Evolutionary conservation across 352 stramenopile species (phyloP).

Genomic region (Peronospora belbahrii): DNA sequence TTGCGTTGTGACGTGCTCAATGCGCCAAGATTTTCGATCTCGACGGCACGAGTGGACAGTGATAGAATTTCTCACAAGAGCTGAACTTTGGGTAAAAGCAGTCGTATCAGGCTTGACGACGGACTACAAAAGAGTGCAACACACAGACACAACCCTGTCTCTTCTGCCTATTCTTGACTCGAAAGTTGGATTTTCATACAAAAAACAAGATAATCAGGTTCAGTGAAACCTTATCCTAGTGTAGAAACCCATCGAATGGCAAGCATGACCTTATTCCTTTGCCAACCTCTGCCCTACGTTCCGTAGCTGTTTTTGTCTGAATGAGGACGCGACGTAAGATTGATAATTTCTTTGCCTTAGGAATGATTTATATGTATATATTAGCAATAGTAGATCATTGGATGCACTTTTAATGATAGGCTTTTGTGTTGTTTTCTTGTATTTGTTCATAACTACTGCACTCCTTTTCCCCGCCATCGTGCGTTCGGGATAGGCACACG

Average conservation of each 20-base stretch:
- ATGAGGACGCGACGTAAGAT: slow-evolving; percentile 5
- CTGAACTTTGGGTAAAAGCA: slow-evolving; percentile 31
- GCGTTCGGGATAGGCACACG: slow-evolving; percentile 17
- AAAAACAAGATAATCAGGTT: slow-evolving; percentile 16
- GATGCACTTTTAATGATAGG: neutral
- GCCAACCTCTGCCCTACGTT: slow-evolving; percentile 1
- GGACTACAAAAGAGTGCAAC: slow-evolving; percentile 22
- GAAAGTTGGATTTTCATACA: slow-evolving; percentile 16
- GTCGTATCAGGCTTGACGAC: slow-evolving; percentile 35
- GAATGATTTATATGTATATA: slow-evolving; percentile 5
- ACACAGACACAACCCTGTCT: slow-evolving; percentile 15
- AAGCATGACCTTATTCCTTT: slow-evolving; percentile 24
- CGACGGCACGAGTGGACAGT: slow-evolving; percentile 16
- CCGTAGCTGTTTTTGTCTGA: slow-evolving; percentile 9
- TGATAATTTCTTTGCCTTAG: slow-evolving; percentile 9
- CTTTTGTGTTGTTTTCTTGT: neutral
- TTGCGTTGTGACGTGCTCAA: slow-evolving; percentile 28
- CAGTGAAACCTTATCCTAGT: neutral
- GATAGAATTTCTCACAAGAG: slow-evolving; percentile 29
- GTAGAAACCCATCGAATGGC: neutral
- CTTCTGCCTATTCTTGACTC: slow-evolving; percentile 25
- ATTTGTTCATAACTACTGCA: neutral
- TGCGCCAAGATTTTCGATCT: slow-evolving; percentile 2
- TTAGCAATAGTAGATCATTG: neutral
- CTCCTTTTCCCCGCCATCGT: slow-evolving; percentile 3